Base-by-base conservation (phyloP, 1,139 yeast genomes). In the Pichia sp. region DNA sequence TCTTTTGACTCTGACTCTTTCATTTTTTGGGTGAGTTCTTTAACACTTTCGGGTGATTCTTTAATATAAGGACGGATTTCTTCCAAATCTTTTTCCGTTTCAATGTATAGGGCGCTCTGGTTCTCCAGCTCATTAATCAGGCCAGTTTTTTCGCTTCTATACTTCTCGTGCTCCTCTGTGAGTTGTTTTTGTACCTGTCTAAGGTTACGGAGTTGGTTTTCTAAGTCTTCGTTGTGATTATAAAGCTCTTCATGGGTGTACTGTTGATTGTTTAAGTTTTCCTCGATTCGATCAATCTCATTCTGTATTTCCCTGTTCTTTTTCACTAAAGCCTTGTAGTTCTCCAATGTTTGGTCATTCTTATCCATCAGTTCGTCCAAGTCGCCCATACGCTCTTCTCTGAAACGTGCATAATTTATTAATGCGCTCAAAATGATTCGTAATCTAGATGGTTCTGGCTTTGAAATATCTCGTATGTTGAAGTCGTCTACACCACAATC, bases 401-500 rank as follows among this genome's bases (percentile, higher is more conserved):
- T 76, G 64, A 87, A 90, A 56, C 95, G 73, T 1, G 95, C 95
- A 73, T 81, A 90, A 66, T 90, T 90, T 15, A 90, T 87, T 51
- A 90, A 84, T 1, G 95, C 95, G 67, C 96, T 88, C 32, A 90
- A 70, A 19, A 88, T 76, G 50, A 95, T 74, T 60, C 83, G 73
- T 2, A 82, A 75, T 55, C 95, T 73, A 50, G 69, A 70, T 0
- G 88, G 76, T 29, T 90, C 96, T 0, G 97, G 97, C 59, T 77
- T 81, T 51, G 76, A 72, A 44, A 80, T 73, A 70, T 90, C 97
- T 72, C 80, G 76, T 53, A 90, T 74, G 47, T 84, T 79, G 64
- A 90, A 87, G 68, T 90, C 96, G 55, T 80, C 76, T 3, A 90
- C 80, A 0, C 97, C 96, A 66, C 93, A 85, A 55, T 80, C 84